Base-by-base conservation (phyloP, 352 stramenopile genomes). In the Globisporangium acanthophoron region DNA sequence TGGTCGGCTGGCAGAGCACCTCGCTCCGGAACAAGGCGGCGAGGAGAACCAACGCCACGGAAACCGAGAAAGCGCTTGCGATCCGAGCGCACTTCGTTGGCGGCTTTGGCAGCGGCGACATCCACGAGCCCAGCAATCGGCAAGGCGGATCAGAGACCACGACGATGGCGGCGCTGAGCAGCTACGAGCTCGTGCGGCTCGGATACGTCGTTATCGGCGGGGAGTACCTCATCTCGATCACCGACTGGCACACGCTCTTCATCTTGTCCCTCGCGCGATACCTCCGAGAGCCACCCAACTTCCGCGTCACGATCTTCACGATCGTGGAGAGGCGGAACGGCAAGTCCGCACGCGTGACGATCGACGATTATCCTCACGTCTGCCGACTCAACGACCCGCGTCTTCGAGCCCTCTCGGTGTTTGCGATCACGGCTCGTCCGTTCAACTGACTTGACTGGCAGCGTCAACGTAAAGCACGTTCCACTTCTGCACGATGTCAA, bases 321-420 rank as follows among this genome's bases (percentile, higher is more conserved):
- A 52, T 74, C 43, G 18, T 50, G 21, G 47, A 54, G 24, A 43
- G 46, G 15, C 41, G 52, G 39, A 31, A 44, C n/a, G 49, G 33
- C 45, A 37, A 24, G 5, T 16, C 11, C 5, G 24, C 54, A 2
- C 44, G 24, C 2, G 46, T 41, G 15, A 54, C 40, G 46, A 56
- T 71, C 27, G 35, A 50, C 13, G 55, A 44, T 7, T 66, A 68
- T 35, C 65, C 69, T 3, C 52, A 74, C 24, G 43, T 74, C 1
- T 53, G 61, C 9, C 62, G 69, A 5, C 37, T 76, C 15, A 76
- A 76, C 44, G 65, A 76, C 21, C 54, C 58, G 6, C 69, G 69
- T 0, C 56, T 76, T 6, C 50, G 51, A 9, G 29, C 41, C 1
- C n/a, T 71, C 16, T 57, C 61, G 1, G 43, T 73, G 24, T 33